Evolutionary conservation across 1,139 yeast genomes (phyloP), one percentile per base, ranked within the genome.

Genomic region (Tardiomyces blankii): DNA sequence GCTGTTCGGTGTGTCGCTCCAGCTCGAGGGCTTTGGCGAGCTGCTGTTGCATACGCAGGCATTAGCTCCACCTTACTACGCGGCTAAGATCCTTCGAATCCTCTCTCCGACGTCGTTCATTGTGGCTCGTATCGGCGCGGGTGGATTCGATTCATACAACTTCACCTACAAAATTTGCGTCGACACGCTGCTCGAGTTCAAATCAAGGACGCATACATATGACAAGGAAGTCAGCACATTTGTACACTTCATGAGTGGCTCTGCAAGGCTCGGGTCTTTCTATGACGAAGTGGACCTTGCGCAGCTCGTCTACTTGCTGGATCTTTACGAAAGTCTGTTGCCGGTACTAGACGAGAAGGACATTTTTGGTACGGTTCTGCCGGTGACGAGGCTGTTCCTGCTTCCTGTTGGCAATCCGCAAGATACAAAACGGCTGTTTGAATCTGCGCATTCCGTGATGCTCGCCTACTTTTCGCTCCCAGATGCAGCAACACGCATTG

Each of bases 121-220:
- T 6, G 60, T 81, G 13, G 70, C 75, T 38, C 68, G 77, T 18
- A 72, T 82, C 16, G 91, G 93, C 0, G 73, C 75, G 39, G 82
- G 85, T 1, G 87, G 87, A 1, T 82, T 83, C 58, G 83, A 80
- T 45, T 71, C 77, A 18, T 82, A 78, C 59, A 80, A 80, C 54
- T 82, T 79, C 59, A 78, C 80, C n/a, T 75, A 77, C 53, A 68
- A 73, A 42, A 63, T 78, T 3, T 61, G 77, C 16, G 50, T 77
- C 6, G 85, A 80, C 66, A 55, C 71, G 46, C 41, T 74, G 54
- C 46, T 69, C 50, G 59, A 67, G 41, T 43, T 14, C 39, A 44
- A 8, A 19, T 43, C 3, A 42, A 42, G 14, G 45, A 56, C 3
- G 56, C 75, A 38, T 65, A 77, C 2, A 54, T 65, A 51, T 59